Base-by-base conservation (phyloP, 1,139 yeast species). In the Pichia sp. region DNA sequence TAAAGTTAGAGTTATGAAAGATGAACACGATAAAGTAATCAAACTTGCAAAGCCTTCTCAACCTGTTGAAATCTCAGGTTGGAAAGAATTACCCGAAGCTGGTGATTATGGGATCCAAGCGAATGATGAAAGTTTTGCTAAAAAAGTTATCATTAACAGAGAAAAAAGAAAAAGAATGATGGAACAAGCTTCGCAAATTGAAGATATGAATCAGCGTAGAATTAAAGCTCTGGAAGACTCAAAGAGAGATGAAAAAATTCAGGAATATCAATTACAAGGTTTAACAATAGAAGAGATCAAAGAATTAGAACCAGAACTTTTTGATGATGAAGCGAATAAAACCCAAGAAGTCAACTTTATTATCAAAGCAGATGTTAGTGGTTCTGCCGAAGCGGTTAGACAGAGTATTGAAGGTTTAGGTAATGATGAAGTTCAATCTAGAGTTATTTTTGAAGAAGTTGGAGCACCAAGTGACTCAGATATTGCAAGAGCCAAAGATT, bases 21-120 rank as follows among this genome's bases (percentile, higher is more conserved):
- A 87, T 62, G 96, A 87, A 56, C 62, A 67, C 48, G 92, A 92
- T 2, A 80, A 80, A 52, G 47, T 68, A 1, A 66, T 89, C 12
- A 78, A 80, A 52, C 48, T 64, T 27, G 97, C 96, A 0, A 78
- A 79, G 0, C 97, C 99, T 0, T 85, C 97, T 0, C 82, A 86
- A 3, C 97, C 97, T 0, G 95, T 87, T 1, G 95, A 89, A 57
- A 73, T 92, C 6, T 76, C 89, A 65, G 98, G 99, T 0, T 92
- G 98, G 98, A 89, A 86, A 59, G 92, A 82, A 35, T 67, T 89
- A 39, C 98, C 98, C 0, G 86, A 79, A 42, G 94, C 96, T 23
- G 99, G 99, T 2, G 96, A 89, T 52, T 80, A 78, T 54, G 80
- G 86, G 1, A 62, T 92, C 7, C 84, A 87, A 59, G 95, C 95